Conservation (phyloP, 768 basidiomycete species). For the Mycena galopus region DNA sequence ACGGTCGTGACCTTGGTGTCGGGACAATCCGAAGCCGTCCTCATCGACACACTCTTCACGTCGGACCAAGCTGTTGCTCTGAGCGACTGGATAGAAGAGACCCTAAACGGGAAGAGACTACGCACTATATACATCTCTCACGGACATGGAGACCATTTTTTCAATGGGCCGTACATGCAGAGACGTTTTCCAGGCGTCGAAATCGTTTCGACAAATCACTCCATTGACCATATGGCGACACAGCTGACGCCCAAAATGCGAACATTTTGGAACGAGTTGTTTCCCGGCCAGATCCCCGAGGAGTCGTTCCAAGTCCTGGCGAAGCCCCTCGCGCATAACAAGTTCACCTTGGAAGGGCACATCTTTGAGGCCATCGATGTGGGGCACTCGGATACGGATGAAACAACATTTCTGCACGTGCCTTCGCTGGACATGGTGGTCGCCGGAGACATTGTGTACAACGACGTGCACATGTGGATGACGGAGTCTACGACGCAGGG, state of each 20-base stretch:
- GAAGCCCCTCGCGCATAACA: slow-evolving; percentile 11
- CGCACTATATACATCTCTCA: slow-evolving; percentile 21
- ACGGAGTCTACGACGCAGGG: slow-evolving; percentile 20
- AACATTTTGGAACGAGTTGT: slow-evolving; percentile 15
- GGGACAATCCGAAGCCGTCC: slow-evolving; percentile 18
- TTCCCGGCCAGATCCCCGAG: slow-evolving; percentile 26
- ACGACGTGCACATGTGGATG: slow-evolving; percentile 24
- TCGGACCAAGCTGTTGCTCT: slow-evolving; percentile 18
- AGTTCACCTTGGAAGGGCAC: slow-evolving; percentile 25
- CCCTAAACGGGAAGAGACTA: slow-evolving; percentile 12
- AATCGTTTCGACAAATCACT: slow-evolving; percentile 16
- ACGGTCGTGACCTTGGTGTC: slow-evolving; percentile 15
- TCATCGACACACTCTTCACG: slow-evolving; percentile 23
- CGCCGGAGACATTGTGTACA: slow-evolving; percentile 21
- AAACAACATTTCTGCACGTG: slow-evolving; percentile 25
- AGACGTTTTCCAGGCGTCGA: slow-evolving; percentile 20
- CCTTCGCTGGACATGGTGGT: slow-evolving; percentile 22
- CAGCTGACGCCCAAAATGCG: slow-evolving; percentile 15
- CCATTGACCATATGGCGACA: slow-evolving; percentile 21
- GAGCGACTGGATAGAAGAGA: slow-evolving; percentile 18
- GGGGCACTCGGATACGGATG: slow-evolving; percentile 24
- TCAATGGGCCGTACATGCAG: slow-evolving; percentile 16
- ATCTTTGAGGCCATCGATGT: slow-evolving; percentile 22
- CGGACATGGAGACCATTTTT: slow-evolving; percentile 24
- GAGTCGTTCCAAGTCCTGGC: slow-evolving; percentile 22